Base-by-base conservation (phyloP, 371 early-diverging fungal genomes). In the Coemansia sp. region DNA sequence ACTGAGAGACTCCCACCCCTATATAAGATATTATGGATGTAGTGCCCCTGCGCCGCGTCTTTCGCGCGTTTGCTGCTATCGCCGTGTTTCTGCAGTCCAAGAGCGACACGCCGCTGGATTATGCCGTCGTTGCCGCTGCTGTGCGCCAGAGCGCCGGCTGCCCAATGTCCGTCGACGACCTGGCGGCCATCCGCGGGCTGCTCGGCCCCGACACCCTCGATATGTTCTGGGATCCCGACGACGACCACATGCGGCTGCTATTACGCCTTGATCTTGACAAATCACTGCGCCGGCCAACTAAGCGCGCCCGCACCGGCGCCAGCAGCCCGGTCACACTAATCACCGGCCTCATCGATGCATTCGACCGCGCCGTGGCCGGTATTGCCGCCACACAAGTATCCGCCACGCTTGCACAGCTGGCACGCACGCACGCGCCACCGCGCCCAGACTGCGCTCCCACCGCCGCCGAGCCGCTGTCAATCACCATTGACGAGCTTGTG, bases 1-100 rank as follows among this genome's bases (percentile, higher is more conserved):
- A 26, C 26, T 26, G 26, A 26, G 26, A 26, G 26, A 26, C 26
- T 26, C 26, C 26, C 26, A 1, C 26, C 26, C 26, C 1, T 26
- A 26, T 1, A 26, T 26, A 26, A 1, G 26, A 26, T 26, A 26
- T 26, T 26, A 26, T 26, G 26, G 26, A 26, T 26, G 26, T 57
- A 42, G n/a, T 2, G 9, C 32, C 35, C 7, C 39, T 67, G 31
- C 47, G 52, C 14, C 11, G 34, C 2, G 34, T 45, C 13, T 71
- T 71, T 36, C 49, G 34, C 38, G 32, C 63, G 7, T 67, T 71
- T 67, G 67, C 63, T 5, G 55, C 68, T 1, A 14, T 71, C 14
- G 30, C 59, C n/a, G 55, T 58, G 10, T 71, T 71, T 55, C 13
- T 71, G 11, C 1, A 38, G 7, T 51, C 38, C 39, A 62, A 51